Evolutionary conservation across 2,329 filamentous ascomycete genomes (phyloP), one percentile per base, ranked within the genome.

Genomic region (Fusarium transvaalense): DNA sequence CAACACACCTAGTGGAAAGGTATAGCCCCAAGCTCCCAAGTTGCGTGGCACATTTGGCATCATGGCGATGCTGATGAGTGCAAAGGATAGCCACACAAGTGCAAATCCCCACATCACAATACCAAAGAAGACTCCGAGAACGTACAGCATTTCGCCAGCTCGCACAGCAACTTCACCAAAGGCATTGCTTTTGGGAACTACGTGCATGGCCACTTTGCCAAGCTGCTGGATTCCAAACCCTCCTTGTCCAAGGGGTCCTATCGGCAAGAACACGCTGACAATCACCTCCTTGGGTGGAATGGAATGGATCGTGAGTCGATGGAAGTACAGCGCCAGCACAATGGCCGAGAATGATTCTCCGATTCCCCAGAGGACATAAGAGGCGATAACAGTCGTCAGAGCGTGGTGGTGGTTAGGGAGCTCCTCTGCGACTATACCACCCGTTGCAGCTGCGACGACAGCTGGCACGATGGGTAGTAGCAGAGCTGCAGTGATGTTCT

Each of bases 361-460:
- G 59, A 88, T 86, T 1, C 90, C 90, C 89, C 88, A 92, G 68
- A 92, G 85, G 17, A 92, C 80, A 74, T 92, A 93, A 5, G 84
- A 89, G 17, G 82, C 82, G n/a, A 91, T 79, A 23, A 92, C 72
- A 0, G 90, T 92, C 37, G 84, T 85, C 21, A 91, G 76, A 6
- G 87, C 87, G 67, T 88, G 83, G 19, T 82, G 76, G 1, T 79
- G 78, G 66, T 89, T 80, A 2, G 84, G 83, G 1, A 93, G 82
- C 15, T 85, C 81, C n/a, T 83, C 82, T 8, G 90, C 88, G 1
- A 92, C 82, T 55, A 90, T 80, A n/a, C 85, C 87, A 5, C 91
- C 90, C 0, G 87, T 85, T 2, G 87, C 88, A 0, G 90, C 83
- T 2, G 88, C 88, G 52, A 92, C 89, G 35, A 92, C 86, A 3